Evolutionary conservation across 257 asterid genomes (phyloP).

Genomic region (Nyctanthes arbortristis): DNA sequence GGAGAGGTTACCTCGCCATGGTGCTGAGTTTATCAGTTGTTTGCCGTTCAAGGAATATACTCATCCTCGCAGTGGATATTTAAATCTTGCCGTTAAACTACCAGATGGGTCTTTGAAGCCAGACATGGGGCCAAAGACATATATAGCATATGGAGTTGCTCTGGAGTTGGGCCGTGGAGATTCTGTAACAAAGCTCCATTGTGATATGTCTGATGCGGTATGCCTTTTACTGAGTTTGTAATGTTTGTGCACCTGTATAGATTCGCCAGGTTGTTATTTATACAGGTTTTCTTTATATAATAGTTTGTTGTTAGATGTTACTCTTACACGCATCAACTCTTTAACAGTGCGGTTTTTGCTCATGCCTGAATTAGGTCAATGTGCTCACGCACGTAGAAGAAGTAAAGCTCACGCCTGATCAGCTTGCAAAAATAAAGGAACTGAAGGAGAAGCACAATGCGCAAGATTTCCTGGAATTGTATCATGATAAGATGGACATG

Average conservation of each 20-base stretch:
- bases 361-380: conserved; percentile 58
- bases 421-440: conserved; percentile 33
- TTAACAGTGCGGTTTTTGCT: conserved; percentile 9
- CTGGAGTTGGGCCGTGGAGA: conserved; percentile 90
- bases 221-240: conserved; percentile 23
- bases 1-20: conserved; percentile 85
- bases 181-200: conserved; percentile 90
- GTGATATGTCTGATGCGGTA: conserved; percentile 97
- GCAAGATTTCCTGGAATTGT: conserved; percentile 61
- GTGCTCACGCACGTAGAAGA: conserved; percentile 67
- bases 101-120: conserved; percentile 58
- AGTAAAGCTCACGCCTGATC: conserved; percentile 27
- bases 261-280: conserved; percentile 9
- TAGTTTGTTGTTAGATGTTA: neutral
- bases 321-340: neutral
- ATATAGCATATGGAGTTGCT: conserved; percentile 83
- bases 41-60: conserved; percentile 90
- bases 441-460: conserved; percentile 48
- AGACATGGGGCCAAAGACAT: conserved; percentile 94
- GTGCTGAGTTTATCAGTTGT: conserved; percentile 68
- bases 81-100: conserved; percentile 72
- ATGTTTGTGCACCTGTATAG: conserved; percentile 17
- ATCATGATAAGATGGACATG: conserved; percentile 20
- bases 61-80: conserved; percentile 59
- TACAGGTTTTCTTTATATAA: neutral